Evolutionary conservation across 2,329 filamentous ascomycete species (phyloP), one percentile per base, ranked within the genome.

Genomic region (Tolypocladium nubicola): DNA sequence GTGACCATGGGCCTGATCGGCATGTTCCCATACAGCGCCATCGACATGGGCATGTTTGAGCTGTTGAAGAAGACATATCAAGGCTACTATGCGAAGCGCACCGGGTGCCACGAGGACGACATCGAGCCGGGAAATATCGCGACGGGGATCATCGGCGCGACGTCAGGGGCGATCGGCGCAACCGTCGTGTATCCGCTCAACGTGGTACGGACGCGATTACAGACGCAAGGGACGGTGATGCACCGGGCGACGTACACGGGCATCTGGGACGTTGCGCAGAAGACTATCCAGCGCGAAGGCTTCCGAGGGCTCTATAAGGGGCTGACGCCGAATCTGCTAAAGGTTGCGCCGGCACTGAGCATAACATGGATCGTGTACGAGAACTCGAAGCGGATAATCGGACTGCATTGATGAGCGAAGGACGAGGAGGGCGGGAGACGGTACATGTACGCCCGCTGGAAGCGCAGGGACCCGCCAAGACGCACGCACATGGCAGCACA

Each of bases 1-100:
- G 81, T 99, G 39, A 92, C 91, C 0, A 94, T 97, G 83, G 94
- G 94, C 19, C 80, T 99, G 4, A 76, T 97, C 54, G 94, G 94
- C 69, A 97, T 97, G 85, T 99, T 99, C 66, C 94, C 94, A 0
- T 99, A 97, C 71, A 93, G 91, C 47, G 94, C 94, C 54, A 95
- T 99, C 68, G 94, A 99, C 69, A 87, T 99, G 67, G 90, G 90
- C 62, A 96, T 90, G 0, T 99, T 97, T 67, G 94, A 99, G 73
- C 85, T 94, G 59, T 81, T 97, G 60, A 99, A 99, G 74, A 84
- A 82, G 53, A 79, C 79, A 9, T 84, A 95, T 61, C 82, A 87
- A 39, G 75, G 75, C 4, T 86, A 86, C 62, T 88, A 90, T 67
- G 88, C 90, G 14, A 84, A 82, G 58, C 74, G 79, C 39, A 73